These are phyloP conservation scores for Dipsacomyces acuminosporus DNA, from an alignment of 371 early-diverging fungal genomes.

Conservation along the genomic window DNA sequence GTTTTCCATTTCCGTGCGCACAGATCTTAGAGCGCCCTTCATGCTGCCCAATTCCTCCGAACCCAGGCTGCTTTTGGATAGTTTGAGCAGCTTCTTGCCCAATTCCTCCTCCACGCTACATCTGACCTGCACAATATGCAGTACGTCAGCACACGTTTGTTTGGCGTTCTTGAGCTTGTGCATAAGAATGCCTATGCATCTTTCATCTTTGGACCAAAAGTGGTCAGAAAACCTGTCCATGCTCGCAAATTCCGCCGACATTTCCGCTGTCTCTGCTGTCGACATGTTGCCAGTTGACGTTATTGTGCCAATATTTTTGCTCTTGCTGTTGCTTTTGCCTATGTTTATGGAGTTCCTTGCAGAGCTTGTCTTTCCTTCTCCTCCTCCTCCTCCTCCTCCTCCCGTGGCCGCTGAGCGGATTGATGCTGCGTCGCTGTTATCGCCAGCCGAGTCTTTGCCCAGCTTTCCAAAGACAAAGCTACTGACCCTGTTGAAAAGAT, in stretches of 20 bases:
- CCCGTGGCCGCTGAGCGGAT: no score
- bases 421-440: background rate
- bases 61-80: slow-evolving; percentile 69
- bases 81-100: slow-evolving; percentile 71
- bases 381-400: no score
- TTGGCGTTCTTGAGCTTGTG: slow-evolving; percentile 79
- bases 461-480: slow-evolving; percentile 41
- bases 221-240: slow-evolving; percentile 34
- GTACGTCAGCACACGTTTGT: slow-evolving; percentile 76
- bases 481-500: slow-evolving; percentile 4
- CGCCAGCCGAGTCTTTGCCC: slow-evolving; percentile 20
- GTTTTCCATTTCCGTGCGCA: slow-evolving; percentile 73
- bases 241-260: slow-evolving; percentile 29
- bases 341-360: background rate
- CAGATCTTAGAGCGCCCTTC: slow-evolving; percentile 57
- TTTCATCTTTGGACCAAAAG: slow-evolving; percentile 62
- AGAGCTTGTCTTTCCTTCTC: no score
- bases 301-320: slow-evolving; percentile 6
- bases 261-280: slow-evolving; percentile 14
- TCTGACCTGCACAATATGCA: slow-evolving; percentile 55
- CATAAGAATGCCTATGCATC: slow-evolving; percentile 76
- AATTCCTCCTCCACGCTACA: slow-evolving; percentile 84
- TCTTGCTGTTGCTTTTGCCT: no score
- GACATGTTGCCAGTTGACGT: slow-evolving; percentile 13
- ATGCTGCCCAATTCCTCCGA: slow-evolving; percentile 83